A percentile compares a stretch with the other conserved stretches of the same genome.
Conservation (phyloP, 345 rosid species). For the Dipteronia sinensis region DNA sequence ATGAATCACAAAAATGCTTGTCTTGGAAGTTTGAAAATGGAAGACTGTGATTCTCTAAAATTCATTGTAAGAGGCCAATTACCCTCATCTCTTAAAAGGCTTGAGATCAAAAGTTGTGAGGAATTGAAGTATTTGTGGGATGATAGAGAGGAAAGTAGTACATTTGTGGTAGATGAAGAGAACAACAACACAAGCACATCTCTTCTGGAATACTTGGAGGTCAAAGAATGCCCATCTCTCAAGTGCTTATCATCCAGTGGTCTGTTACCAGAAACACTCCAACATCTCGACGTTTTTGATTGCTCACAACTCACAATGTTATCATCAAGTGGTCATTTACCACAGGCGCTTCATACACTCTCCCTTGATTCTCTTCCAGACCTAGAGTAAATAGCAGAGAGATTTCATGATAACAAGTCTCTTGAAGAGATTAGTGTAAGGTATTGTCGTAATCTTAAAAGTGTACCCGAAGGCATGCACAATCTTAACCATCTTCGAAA, state of each 20-base stretch:
- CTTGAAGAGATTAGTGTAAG: background rate
- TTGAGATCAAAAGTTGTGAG: slow-evolving; percentile 6
- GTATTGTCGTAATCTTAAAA: background rate
- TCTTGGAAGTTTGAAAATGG: background rate
- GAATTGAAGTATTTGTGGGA: slow-evolving; percentile 10
- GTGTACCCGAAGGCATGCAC: background rate
- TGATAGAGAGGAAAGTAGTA: background rate
- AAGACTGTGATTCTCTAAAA: background rate
- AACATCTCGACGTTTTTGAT: accelerated
- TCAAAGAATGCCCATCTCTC: slow-evolving; percentile 17
- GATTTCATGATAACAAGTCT: background rate
- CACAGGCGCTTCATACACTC: too few relatives aligned
- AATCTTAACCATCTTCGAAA: background rate
- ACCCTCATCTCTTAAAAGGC: background rate
- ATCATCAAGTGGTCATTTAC: too few relatives aligned
- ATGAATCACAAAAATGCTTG: background rate
- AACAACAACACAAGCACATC: background rate
- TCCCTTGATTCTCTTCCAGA: too few relatives aligned
- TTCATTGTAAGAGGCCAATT: background rate
- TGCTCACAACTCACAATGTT: background rate
- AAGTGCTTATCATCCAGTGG: slow-evolving; percentile 9
- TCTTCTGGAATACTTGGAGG: slow-evolving; percentile 7
- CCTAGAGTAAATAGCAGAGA: too few relatives aligned
- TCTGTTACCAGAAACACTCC: background rate
- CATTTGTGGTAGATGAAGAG: background rate